These are phyloP conservation scores for Yamadazyma atlantica DNA, from an alignment of 1,139 yeast genomes.

Conservation along the genomic window DNA sequence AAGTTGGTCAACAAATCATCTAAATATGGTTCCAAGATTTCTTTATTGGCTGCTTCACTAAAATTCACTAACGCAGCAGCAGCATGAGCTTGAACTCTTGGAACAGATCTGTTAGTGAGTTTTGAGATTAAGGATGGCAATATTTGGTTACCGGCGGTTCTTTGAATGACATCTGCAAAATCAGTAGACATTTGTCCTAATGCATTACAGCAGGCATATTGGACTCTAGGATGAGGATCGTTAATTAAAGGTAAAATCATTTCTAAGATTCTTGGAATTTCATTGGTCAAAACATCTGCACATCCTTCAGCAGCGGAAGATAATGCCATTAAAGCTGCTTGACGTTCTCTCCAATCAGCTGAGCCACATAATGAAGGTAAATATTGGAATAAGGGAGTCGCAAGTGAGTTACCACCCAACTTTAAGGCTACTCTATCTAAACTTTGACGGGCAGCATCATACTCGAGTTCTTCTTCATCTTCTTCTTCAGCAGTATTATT, in stretches of 20 bases:
- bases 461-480: conserved; percentile 85
- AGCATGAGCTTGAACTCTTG: conserved; percentile 96
- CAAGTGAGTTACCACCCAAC: conserved; percentile 79
- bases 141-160: conserved; percentile 73
- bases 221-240: conserved; percentile 91
- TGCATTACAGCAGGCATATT: conserved; percentile 95
- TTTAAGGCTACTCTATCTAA: conserved; percentile 85
- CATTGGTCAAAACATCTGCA: conserved; percentile 79
- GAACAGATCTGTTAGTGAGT: conserved; percentile 68
- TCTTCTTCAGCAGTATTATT: conserved; percentile 74
- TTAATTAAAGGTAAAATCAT: conserved; percentile 78
- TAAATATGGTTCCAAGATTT: conserved; percentile 83
- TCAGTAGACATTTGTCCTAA: conserved; percentile 98
- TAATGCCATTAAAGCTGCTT: conserved; percentile 95
- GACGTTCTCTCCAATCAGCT: conserved; percentile 87
- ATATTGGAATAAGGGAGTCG: conserved; percentile 82
- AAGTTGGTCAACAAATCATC: conserved; percentile 76
- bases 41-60: conserved; percentile 88
- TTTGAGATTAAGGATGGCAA: conserved; percentile 87
- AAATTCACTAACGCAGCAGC: conserved; percentile 98
- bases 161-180: conserved; percentile 86
- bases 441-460: conserved; percentile 91
- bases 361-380: conserved; percentile 81
- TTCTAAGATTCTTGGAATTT: conserved; percentile 78
- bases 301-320: conserved; percentile 98